phyloP scores from a whole-genome alignment of 805 yeast genomes.

The Candida broadrunensis region DNA sequence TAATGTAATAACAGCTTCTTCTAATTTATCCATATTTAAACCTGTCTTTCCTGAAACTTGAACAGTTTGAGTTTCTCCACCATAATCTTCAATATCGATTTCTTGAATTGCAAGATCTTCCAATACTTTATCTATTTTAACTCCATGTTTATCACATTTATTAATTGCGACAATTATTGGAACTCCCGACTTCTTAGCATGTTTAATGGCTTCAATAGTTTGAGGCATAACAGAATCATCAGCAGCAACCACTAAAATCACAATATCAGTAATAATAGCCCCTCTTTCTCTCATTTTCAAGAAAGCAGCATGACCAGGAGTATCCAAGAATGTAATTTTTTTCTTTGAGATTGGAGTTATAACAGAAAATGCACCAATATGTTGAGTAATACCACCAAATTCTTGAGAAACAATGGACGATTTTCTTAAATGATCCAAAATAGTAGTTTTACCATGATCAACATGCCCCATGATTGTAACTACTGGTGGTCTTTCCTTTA shows the following conservation, averaged over 20 bases:
- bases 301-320: constrained; percentile 98
- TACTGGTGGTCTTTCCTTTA: constrained; percentile 81
- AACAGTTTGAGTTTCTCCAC: constrained; percentile 92
- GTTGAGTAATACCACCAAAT: constrained; percentile 97
- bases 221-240: constrained; percentile 99
- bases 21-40: constrained; percentile 81
- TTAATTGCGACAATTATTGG: constrained; percentile 89
- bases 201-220: constrained; percentile 92
- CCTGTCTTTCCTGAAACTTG: constrained; percentile 89
- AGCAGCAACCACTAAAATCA: constrained; percentile 90
- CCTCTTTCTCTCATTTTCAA: constrained; percentile 96
- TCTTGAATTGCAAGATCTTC: constrained; percentile 75
- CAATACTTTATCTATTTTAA: constrained; percentile 71
- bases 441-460: constrained; percentile 96
- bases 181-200: constrained; percentile 77
- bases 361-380: constrained; percentile 94
- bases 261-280: constrained; percentile 89
- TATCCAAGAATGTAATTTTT: constrained; percentile 84
- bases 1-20: constrained; percentile 81
- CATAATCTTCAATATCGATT: constrained; percentile 85
- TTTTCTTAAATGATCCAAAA: constrained; percentile 80
- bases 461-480: constrained; percentile 99
- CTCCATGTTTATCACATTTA: constrained; percentile 81
- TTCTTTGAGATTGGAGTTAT: constrained; percentile 72
- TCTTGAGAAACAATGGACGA: constrained; percentile 82